Conservation (phyloP, 1,139 yeast genomes). For the Hyphopichia buzzinii region DNA sequence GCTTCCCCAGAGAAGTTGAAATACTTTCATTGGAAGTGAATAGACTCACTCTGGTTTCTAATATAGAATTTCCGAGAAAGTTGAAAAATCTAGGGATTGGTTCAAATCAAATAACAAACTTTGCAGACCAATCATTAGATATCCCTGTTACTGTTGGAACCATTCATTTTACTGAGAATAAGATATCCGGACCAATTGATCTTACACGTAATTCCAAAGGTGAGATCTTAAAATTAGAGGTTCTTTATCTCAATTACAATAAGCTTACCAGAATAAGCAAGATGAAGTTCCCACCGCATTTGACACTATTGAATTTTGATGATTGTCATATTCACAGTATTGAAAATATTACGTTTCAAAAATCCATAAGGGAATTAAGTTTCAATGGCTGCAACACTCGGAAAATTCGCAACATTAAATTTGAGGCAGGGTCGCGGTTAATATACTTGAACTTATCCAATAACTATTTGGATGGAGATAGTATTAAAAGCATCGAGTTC, state of each 20-base stretch:
- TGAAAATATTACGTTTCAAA: conserved; percentile 11
- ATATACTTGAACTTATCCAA: conserved; percentile 13
- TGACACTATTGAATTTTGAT: conserved; percentile 21
- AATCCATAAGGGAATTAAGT: conserved; percentile 18
- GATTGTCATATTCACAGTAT: conserved; percentile 14
- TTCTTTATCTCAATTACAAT: conserved; percentile 20
- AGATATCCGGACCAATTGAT: conserved; percentile 13
- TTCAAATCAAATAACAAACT: conserved; percentile 14
- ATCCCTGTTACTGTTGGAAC: conserved; percentile 16
- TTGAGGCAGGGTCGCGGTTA: conserved; percentile 12
- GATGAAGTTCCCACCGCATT: conserved; percentile 15
- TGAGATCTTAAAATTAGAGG: conserved; percentile 13
- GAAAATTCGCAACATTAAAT: conserved; percentile 12
- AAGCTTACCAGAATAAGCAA: conserved; percentile 11
- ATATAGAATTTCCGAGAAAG: conserved; percentile 18
- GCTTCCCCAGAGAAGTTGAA: conserved; percentile 17
- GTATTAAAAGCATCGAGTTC: conserved; percentile 5
- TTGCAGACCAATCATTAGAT: conserved; percentile 9
- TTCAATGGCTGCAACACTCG: conserved; percentile 19
- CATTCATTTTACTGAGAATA: conserved; percentile 24
- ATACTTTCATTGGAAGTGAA: conserved; percentile 23
- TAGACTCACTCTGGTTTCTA: conserved; percentile 16
- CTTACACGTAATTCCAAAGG: conserved; percentile 14
- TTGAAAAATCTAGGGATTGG: conserved; percentile 22
- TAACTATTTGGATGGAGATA: conserved; percentile 11